Evolutionary conservation across 139 green algal species (phyloP).

Genomic region (Chlamydomonas sp.): DNA sequence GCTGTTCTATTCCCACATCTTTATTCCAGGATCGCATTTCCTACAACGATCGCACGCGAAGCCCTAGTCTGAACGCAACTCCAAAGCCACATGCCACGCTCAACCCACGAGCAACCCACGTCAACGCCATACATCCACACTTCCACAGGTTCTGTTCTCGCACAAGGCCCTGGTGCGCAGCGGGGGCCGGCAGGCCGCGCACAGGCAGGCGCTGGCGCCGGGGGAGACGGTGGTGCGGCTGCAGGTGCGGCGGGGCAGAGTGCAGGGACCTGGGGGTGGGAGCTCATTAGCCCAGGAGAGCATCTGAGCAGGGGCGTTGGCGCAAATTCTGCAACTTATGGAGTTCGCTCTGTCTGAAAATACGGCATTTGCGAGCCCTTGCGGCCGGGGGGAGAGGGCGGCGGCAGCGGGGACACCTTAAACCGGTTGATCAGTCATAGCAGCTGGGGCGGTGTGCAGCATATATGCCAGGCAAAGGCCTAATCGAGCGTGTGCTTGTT

Average conservation of each 20-base stretch:
- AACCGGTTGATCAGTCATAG: neutral
- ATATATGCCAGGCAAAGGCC: neutral
- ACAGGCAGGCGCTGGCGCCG: neutral
- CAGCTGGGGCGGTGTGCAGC: neutral
- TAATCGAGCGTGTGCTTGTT: neutral
- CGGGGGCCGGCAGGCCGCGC: neutral
- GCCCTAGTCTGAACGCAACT: neutral
- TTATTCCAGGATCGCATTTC: too few species aligned
- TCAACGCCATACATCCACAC: neutral
- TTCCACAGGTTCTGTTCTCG: conserved; percentile 10
- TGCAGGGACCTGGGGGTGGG: too few species aligned
- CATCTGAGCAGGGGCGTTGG: neutral
- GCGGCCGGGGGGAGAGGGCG: neutral
- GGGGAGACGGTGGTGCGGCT: conserved; percentile 65
- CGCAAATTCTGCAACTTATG: neutral
- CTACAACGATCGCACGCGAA: too few species aligned
- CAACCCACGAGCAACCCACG: neutral
- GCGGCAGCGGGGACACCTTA: neutral
- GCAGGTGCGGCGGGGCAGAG: conserved; percentile 38
- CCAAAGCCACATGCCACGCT: neutral
- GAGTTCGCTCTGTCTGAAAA: neutral
- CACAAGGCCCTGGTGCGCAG: conserved; percentile 27
- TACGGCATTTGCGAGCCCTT: neutral
- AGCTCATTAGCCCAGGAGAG: neutral
- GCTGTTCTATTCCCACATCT: too few species aligned